Conservation (phyloP, 306 rosid genomes). For the Argentina anserina region DNA sequence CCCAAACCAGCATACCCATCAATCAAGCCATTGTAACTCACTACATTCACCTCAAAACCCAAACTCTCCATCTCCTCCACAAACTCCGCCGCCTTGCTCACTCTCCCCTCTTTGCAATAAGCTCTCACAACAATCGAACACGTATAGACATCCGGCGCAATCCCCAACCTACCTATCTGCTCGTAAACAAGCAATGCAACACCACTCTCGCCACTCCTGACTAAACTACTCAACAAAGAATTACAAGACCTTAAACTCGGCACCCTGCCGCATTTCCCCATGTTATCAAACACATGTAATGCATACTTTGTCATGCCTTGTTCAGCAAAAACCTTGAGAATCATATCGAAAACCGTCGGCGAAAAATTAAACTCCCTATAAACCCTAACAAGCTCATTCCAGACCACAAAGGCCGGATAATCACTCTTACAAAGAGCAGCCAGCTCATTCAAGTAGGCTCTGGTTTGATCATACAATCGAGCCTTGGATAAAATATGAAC, state of each 20-base stretch:
- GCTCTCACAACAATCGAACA: constrained; percentile 61
- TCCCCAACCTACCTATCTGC: constrained; percentile 48
- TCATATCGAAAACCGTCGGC: constrained; percentile 61
- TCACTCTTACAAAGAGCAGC: constrained; percentile 42
- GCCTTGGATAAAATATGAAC: constrained; percentile 70
- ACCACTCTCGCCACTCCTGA: constrained; percentile 35
- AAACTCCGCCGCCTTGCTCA: constrained; percentile 36
- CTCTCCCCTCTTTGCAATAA: constrained; percentile 54
- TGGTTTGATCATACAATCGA: constrained; percentile 49
- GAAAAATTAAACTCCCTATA: constrained; percentile 55
- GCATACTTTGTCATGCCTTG: constrained; percentile 59
- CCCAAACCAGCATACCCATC: constrained; percentile 55
- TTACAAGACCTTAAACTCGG: constrained; percentile 78
- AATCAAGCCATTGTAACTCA: constrained; percentile 68
- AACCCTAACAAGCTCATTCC: constrained; percentile 43
- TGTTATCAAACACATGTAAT: constrained; percentile 68
- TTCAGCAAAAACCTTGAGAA: constrained; percentile 54
- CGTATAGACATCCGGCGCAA: constrained; percentile 60
- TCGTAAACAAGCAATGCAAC: constrained; percentile 49
- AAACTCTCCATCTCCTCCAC: constrained; percentile 52
- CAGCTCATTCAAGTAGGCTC: constrained; percentile 42
- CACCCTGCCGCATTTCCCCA: constrained; percentile 44
- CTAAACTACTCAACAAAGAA: constrained; percentile 58
- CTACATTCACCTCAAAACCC: constrained; percentile 56
- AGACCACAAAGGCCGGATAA: constrained; percentile 31